These are phyloP conservation scores for Pichia eremophila DNA, from an alignment of 805 yeast genomes.

Conservation along the genomic window DNA sequence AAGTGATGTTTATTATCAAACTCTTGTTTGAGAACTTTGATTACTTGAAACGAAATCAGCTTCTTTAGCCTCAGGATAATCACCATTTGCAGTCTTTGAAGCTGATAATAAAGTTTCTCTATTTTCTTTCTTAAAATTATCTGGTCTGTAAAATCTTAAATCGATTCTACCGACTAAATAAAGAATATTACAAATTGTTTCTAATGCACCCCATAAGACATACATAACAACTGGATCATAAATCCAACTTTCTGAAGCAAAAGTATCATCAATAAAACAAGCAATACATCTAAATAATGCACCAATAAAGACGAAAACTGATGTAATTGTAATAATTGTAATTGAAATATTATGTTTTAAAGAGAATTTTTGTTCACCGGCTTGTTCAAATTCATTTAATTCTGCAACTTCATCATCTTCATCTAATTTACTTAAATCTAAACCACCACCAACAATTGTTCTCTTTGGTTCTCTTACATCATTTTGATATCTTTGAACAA, in stretches of 20 bases:
- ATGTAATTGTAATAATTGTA: slow-evolving; percentile 34
- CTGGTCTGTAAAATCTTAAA: slow-evolving; percentile 74
- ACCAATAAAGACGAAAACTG: slow-evolving; percentile 40
- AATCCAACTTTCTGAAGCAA: slow-evolving; percentile 32
- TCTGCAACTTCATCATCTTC: slow-evolving; percentile 12
- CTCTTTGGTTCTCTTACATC: slow-evolving; percentile 17
- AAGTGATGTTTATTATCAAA: neutral
- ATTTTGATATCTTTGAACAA: slow-evolving; percentile 12
- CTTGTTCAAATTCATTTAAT: slow-evolving; percentile 14
- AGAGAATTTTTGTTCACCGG: slow-evolving; percentile 18
- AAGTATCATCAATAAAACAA: slow-evolving; percentile 29
- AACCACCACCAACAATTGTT: slow-evolving; percentile 23
- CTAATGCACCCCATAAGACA: slow-evolving; percentile 60
- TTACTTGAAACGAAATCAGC: neutral
- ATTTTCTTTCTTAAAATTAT: slow-evolving; percentile 18
- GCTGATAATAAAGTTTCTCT: neutral
- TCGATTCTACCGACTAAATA: slow-evolving; percentile 61
- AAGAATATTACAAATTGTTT: slow-evolving; percentile 44
- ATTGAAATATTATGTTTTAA: slow-evolving; percentile 45
- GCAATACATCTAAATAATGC: slow-evolving; percentile 43
- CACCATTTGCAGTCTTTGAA: neutral
- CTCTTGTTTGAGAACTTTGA: slow-evolving; percentile 8
- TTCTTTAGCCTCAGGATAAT: slow-evolving; percentile 4
- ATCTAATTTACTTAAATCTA: slow-evolving; percentile 2
- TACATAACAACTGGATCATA: slow-evolving; percentile 53